phyloP scores from a whole-genome alignment of 2,329 filamentous ascomycete genomes.

The Neonectria sp. region DNA sequence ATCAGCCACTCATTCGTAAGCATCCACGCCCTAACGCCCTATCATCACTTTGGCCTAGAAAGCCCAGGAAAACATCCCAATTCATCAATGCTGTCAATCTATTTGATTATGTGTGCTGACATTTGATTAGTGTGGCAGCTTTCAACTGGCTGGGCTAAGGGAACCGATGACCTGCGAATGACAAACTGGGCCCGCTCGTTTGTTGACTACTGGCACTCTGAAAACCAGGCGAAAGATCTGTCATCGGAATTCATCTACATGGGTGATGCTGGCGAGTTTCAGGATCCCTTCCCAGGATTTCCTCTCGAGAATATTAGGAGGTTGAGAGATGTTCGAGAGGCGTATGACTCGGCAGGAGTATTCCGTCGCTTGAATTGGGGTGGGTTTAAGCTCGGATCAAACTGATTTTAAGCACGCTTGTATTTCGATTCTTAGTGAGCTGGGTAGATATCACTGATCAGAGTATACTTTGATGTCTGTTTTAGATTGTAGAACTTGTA shows the following conservation, averaged over 20 bases:
- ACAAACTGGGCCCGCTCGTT: slow-evolving; percentile 51
- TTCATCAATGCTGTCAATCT: no score
- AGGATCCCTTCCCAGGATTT: slow-evolving; percentile 12
- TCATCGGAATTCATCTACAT: slow-evolving; percentile 20
- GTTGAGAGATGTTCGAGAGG: background rate
- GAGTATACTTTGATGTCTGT: no score
- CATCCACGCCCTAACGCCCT: background rate
- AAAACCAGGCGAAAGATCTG: slow-evolving; percentile 48
- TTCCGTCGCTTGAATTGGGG: slow-evolving; percentile 22
- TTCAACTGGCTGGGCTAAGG: slow-evolving; percentile 54
- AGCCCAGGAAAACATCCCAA: no score
- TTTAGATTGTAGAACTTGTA: no score
- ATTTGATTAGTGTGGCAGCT: slow-evolving; percentile 56
- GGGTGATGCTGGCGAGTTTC: slow-evolving; percentile 28
- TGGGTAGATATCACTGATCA: no score
- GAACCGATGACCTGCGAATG: slow-evolving; percentile 54
- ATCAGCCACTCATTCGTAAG: slow-evolving; percentile 23
- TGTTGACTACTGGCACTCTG: slow-evolving; percentile 49
- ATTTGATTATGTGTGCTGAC: background rate
- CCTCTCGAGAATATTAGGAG: background rate
- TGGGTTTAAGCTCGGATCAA: slow-evolving; percentile 22
- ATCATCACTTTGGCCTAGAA: background rate
- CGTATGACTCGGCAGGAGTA: slow-evolving; percentile 16
- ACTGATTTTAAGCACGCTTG: background rate
- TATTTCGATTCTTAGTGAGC: background rate